phyloP scores from a whole-genome alignment of 345 rosid species.

The Populus pruinosa region DNA sequence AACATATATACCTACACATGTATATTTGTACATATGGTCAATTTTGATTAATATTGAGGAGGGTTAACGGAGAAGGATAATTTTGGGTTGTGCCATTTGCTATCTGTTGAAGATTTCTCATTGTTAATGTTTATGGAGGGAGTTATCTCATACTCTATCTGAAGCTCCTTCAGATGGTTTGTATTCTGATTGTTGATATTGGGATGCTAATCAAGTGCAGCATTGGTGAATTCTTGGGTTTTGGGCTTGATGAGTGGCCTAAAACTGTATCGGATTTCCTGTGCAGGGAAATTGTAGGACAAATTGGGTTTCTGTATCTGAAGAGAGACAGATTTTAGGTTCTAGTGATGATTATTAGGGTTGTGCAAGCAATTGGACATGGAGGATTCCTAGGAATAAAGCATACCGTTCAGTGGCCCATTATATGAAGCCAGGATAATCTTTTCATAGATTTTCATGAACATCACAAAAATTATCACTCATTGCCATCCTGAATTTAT shows the following conservation, averaged over 20 bases:
- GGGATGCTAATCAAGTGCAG: background rate
- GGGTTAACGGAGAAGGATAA: background rate
- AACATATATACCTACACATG: background rate
- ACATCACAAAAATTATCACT: background rate
- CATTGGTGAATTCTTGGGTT: background rate
- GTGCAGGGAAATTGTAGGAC: background rate
- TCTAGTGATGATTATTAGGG: background rate
- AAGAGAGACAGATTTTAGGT: background rate
- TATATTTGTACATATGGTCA: background rate
- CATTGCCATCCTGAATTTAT: background rate
- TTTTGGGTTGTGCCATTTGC: background rate
- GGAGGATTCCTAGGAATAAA: background rate
- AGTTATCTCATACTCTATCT: background rate
- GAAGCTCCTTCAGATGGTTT: background rate
- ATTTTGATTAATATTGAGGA: background rate
- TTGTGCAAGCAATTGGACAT: background rate
- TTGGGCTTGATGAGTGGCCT: background rate
- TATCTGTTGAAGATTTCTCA: background rate
- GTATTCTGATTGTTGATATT: background rate
- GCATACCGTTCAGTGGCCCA: background rate
- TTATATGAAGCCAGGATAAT: background rate
- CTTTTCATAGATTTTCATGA: background rate
- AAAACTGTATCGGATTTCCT: background rate
- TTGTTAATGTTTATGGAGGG: background rate
- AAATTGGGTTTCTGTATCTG: background rate